Evolutionary conservation across 139 green algal species (phyloP).

Genomic region (Chlamydomonas sphaeroides): DNA sequence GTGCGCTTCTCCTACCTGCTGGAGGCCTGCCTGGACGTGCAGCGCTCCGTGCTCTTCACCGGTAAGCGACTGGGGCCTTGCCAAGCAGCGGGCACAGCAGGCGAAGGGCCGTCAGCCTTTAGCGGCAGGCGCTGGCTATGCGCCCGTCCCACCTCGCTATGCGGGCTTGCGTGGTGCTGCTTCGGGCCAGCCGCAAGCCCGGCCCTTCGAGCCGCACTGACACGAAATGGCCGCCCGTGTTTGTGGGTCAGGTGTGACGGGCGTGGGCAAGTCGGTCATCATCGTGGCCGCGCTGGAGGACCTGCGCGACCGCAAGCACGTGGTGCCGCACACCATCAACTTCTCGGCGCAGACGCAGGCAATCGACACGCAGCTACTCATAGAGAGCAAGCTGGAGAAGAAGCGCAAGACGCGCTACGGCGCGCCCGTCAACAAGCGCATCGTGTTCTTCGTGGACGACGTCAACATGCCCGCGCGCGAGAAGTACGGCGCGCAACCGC

Average conservation of each 20-base stretch:
- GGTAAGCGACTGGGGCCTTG: slow-evolving; percentile 27
- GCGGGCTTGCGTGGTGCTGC: too few species aligned
- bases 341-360: slow-evolving; percentile 86
- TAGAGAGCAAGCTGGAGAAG: slow-evolving; percentile 88
- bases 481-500: slow-evolving; percentile 84
- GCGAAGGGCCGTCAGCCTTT: not conserved
- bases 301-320: slow-evolving; percentile 53
- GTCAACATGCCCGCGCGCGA: slow-evolving; percentile 91
- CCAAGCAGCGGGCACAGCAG: too few species aligned
- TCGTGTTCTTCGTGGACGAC: slow-evolving; percentile 92
- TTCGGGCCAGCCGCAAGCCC: too few species aligned
- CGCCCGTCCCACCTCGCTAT: too few species aligned
- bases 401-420: slow-evolving; percentile 84
- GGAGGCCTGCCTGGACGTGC: slow-evolving; percentile 71
- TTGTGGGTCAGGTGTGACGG: slow-evolving; percentile 73
- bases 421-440: slow-evolving; percentile 75
- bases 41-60: slow-evolving; percentile 78
- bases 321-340: slow-evolving; percentile 80
- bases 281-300: slow-evolving; percentile 62
- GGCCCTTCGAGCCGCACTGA: too few species aligned
- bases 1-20: slow-evolving; percentile 76
- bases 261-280: slow-evolving; percentile 86
- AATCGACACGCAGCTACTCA: slow-evolving; percentile 78
- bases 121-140: too few species aligned
- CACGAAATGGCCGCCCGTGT: too few species aligned